Base-by-base conservation (phyloP, 768 basidiomycete species). In the Scleroderma citrinum region DNA sequence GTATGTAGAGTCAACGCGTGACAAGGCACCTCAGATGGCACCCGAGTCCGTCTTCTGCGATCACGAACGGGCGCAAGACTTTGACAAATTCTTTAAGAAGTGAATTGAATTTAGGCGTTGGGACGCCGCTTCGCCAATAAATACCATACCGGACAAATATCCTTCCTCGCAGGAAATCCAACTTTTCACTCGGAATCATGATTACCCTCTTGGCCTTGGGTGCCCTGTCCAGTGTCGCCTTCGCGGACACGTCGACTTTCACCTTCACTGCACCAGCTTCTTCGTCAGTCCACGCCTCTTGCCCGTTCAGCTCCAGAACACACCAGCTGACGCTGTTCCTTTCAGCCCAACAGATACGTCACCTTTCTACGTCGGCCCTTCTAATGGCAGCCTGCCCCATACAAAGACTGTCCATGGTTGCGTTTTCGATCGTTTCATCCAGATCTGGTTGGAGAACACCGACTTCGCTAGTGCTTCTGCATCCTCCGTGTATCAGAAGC, bases 391-490 rank as follows among this genome's bases (percentile, higher is more conserved):
- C 12, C 66, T 80, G 37, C 52, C 67, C 26, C 71, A 72, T 52
- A 21, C 57, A 0, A 59, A 66, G 10, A 34, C 65, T 38, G 75
- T 79, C 3, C 35, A 63, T 1, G 77, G 77, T 34, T 62, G 66
- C 47, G 65, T 62, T 16, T 80, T 77, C 52, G 69, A 76, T 52
- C 67, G 76, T 6, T 71, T 80, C 65, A 71, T 75, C 51, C 59
- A 75, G 56, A 79, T 83, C 47, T 83, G 78, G 77, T 67, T 85
- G 32, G 82, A 83, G 59, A 84, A 83, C 62, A 81, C 77, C 14
- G 75, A 83, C 56, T 85, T 67, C 50, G 59, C 53, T 7, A 57
- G 54, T 46, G 68, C 63, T 48, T 59, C 40, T 7, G 49, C 55
- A 16, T 47, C 53, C 53, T 44, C 65, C 12, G 61, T 59, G 13